Evolutionary conservation across 1,139 yeast genomes (phyloP).

Genomic region (Blastobotrys raffinosifermentans): DNA sequence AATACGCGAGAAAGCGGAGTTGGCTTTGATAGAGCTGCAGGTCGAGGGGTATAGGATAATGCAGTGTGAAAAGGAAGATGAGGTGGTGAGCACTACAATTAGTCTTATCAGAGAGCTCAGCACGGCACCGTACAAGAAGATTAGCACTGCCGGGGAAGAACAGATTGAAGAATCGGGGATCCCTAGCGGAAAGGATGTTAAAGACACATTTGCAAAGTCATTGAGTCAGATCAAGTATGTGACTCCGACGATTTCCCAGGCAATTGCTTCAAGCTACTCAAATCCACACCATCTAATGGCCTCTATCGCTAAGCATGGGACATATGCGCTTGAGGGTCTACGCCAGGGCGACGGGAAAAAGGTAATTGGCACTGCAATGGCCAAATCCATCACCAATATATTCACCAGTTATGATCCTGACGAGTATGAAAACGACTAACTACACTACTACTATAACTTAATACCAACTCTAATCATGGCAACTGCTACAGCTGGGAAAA

Average conservation of each 20-base stretch:
- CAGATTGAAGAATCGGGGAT: conserved; percentile 40
- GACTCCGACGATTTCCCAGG: conserved; percentile 31
- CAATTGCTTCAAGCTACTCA: conserved; percentile 17
- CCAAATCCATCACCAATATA: conserved; percentile 17
- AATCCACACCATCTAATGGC: conserved; percentile 17
- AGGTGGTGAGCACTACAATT: conserved; percentile 22
- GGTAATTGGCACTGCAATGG: conserved; percentile 17
- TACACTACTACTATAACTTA: no score
- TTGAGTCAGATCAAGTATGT: conserved; percentile 43
- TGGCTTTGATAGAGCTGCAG: conserved; percentile 15
- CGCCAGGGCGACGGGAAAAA: conserved; percentile 8
- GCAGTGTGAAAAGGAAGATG: conserved; percentile 17
- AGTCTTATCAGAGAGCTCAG: conserved; percentile 21
- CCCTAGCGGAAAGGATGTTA: conserved; percentile 39
- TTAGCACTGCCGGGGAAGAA: conserved; percentile 20
- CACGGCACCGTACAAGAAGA: conserved; percentile 19
- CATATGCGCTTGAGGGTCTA: conserved; percentile 18
- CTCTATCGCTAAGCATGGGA: conserved; percentile 16
- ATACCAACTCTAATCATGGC: neutral
- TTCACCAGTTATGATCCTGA: conserved; percentile 21
- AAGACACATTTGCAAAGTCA: conserved; percentile 38
- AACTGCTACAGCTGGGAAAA: no score
- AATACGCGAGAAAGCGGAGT: conserved; percentile 9
- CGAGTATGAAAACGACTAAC: conserved; percentile 5
- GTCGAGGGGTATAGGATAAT: conserved; percentile 16